A percentile compares a stretch with the other conserved stretches of the same genome.
Conservation (phyloP, 2,329 filamentous ascomycete genomes). For the Thelonectria rubi region DNA sequence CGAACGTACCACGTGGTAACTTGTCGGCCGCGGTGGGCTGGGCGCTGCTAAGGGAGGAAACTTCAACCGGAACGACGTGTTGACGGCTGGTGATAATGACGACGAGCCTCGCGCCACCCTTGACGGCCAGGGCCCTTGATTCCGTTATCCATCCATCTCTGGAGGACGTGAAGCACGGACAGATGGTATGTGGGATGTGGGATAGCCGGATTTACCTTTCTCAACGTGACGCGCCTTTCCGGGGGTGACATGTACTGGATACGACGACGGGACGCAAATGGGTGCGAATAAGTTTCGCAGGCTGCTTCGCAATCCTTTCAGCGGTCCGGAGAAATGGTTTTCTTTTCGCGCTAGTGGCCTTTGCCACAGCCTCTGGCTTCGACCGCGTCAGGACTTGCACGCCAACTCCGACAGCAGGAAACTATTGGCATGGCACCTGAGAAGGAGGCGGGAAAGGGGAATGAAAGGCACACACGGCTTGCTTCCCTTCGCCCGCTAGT, state of each 20-base stretch:
- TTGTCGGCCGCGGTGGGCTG: conserved; percentile 24
- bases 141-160: conserved; percentile 4
- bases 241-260: conserved; percentile 21
- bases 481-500: conserved; percentile 23
- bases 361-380: conserved; percentile 23
- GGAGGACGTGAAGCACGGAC: conserved; percentile 7
- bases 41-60: conserved; percentile 24
- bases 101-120: conserved; percentile 23
- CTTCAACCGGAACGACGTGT: conserved; percentile 27
- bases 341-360: conserved; percentile 25
- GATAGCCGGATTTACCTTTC: conserved; percentile 17
- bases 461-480: conserved; percentile 12
- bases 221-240: conserved; percentile 15
- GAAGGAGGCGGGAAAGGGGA: conserved; percentile 5
- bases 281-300: conserved; percentile 10
- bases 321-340: conserved; percentile 5
- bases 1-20: conserved; percentile 35
- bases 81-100: conserved; percentile 27
- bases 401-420: conserved; percentile 12
- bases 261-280: conserved; percentile 13
- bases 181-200: conserved; percentile 1
- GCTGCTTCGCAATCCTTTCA: conserved; percentile 19
- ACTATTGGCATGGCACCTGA: conserved; percentile 10
- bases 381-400: conserved; percentile 15
- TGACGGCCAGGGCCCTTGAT: conserved; percentile 7